Evolutionary conservation across 352 stramenopile genomes (phyloP), one percentile per base, ranked within the genome.

Genomic region (Globisporangium heterothallicum): DNA sequence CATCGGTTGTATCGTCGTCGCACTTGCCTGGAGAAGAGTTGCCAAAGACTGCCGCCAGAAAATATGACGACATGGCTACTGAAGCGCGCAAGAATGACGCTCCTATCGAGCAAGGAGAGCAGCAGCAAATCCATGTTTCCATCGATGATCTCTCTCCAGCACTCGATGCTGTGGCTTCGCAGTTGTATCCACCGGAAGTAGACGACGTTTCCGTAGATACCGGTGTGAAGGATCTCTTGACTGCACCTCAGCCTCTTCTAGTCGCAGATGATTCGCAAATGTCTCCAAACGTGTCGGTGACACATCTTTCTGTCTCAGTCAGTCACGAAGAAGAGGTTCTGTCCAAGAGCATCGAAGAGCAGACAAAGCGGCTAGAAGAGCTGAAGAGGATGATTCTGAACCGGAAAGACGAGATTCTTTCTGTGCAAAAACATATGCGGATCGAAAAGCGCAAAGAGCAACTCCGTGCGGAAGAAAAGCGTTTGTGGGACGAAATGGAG

Each of bases 331-430:
- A 75, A 4, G 74, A 80, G 21, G 41, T 60, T 6, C 44, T 86
- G 7, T 70, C 65, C 3, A 84, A 78, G 18, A 90, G 76, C 52
- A 84, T 90, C 47, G 74, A 90, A 45, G 76, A 81, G 49, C 70
- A 84, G 46, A 66, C 44, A 2, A 61, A 69, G 38, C 62, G 77
- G 2, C 58, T 88, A 22, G 63, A 82, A 27, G 27, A 53, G n/a
- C 58, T 90, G 22, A 81, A 66, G 16, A 42, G 64, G 16, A 45
- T 56, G 26, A 74, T 90, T 48, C 41, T 70, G 19, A 51, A 56
- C 13, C 70, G 74, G 7, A 83, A 80, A 49, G 40, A 48, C 27
- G 72, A 81, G 30, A 63, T 82, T 18, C 8, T 63, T 13, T 26
- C 21, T 0, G 64, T 86, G 4, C 74, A 88, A 32, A 67, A 69